Evolutionary conservation across 1,284 basidiomycete species (phyloP).

Genomic region (Phellopilus nigrolimitatus): DNA sequence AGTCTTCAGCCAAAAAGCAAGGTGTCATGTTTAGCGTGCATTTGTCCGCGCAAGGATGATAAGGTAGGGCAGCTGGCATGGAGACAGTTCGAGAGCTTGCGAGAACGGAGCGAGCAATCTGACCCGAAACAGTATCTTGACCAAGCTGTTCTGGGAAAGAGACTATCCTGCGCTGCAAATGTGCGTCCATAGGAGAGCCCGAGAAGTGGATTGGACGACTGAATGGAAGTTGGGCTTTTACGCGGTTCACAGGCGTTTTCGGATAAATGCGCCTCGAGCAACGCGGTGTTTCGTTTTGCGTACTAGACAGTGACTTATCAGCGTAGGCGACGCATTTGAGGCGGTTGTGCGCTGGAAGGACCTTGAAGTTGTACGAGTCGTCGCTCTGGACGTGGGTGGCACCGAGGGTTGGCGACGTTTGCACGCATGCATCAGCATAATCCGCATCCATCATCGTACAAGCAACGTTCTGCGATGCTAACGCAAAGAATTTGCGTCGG

Average conservation of each 20-base stretch:
- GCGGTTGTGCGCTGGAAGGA: background rate
- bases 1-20: slow-evolving; percentile 14
- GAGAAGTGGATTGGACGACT: background rate
- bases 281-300: background rate
- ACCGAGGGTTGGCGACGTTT: slow-evolving; percentile 16
- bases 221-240: slow-evolving; percentile 7
- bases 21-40: background rate
- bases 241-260: slow-evolving; percentile 6
- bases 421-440: slow-evolving; percentile 17
- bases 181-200: background rate
- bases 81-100: slow-evolving; percentile 16
- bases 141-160: slow-evolving; percentile 14
- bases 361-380: background rate
- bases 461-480: background rate
- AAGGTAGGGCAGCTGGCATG: slow-evolving; percentile 15
- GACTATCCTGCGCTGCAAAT: slow-evolving; percentile 8
- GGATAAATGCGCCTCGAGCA: slow-evolving; percentile 1
- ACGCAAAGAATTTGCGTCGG: background rate
- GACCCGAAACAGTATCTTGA: background rate
- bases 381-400: slow-evolving; percentile 10
- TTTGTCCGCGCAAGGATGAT: slow-evolving; percentile 7
- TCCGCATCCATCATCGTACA: background rate
- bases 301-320: background rate
- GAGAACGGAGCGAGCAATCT: background rate
- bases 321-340: slow-evolving; percentile 10